Percentiles rank a stretch among this genome's conserved stretches.
These are phyloP conservation scores for Epichloe gansuensis DNA, from an alignment of 2,329 filamentous ascomycete genomes.

Conservation along the genomic window DNA sequence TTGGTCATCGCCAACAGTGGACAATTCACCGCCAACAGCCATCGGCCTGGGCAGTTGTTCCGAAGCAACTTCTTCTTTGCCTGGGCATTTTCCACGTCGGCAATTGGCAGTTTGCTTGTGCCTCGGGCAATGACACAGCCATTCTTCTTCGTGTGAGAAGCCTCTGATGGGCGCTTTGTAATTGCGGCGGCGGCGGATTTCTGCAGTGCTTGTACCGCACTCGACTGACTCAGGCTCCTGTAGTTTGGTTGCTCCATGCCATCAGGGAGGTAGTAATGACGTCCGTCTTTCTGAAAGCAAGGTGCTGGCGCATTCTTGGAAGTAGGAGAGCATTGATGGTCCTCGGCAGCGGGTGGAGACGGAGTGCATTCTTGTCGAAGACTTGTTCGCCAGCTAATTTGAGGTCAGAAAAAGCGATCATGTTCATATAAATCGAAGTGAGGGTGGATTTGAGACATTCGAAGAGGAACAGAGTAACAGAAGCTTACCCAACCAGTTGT, in stretches of 20 bases:
- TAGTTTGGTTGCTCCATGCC: not conserved
- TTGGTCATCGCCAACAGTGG: not conserved
- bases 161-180: not conserved
- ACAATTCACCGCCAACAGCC: not conserved
- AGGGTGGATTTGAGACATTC: not conserved
- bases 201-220: slow-evolving; percentile 13
- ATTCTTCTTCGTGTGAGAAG: not conserved
- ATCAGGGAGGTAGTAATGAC: slow-evolving; percentile 16
- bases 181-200: slow-evolving; percentile 17
- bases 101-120: not conserved
- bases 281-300: slow-evolving; percentile 10
- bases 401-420: no score
- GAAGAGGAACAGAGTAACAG: not conserved
- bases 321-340: slow-evolving; percentile 10
- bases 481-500: slow-evolving; percentile 27
- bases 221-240: not conserved
- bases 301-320: slow-evolving; percentile 11
- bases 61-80: not conserved
- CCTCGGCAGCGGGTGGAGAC: slow-evolving; percentile 11
- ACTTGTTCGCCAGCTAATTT: slow-evolving; percentile 18
- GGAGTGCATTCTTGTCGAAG: slow-evolving; percentile 17
- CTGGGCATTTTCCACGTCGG: not conserved
- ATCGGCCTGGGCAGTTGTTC: not conserved
- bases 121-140: not conserved
- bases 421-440: no score